Evolutionary conservation across 2,329 filamentous ascomycete species (phyloP), one percentile per base, ranked within the genome.

Genomic region (Zasmidium cellare): DNA sequence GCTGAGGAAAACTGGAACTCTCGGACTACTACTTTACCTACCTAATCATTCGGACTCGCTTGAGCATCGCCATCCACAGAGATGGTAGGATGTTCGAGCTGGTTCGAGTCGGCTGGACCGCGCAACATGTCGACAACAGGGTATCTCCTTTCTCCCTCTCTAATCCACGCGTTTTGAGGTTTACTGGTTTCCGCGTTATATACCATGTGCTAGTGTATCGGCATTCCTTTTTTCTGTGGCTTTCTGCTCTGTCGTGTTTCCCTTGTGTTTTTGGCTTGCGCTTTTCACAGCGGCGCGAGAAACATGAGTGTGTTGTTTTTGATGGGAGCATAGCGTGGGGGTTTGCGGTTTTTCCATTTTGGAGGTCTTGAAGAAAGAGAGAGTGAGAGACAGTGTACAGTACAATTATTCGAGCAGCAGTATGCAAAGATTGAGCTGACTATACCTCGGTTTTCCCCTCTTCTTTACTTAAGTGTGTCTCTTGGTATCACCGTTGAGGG

Each of bases 131-230:
- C 48, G 44, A 53, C 23, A 35, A 48, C 35, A 25, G 20, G 23
- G 48, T 19, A 11, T 20, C 46, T 19, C 53, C 46, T 22, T 28
- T 45, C 20, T 48, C 59, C 61, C 51, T 61, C 55, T 24, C 18
- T 28, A 28, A 50, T 50, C 56, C 31, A 12, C 47, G 16, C 19
- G 51, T 51, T 50, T 51, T 60, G 50, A 31, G 16, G 31, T 47
- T 50, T 41, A 56, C 48, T 55, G 51, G 24, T 60, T 60, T 53
- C 20, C 48, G 25, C 53, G 60, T 60, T 60, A 58, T 61, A 65
- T 65, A 65, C 63, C 63, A 65, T 65, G 63, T 65, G 25, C 25
- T 60, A 61, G 59, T 64, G 59, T 61, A 64, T 60, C 61, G 55
- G 61, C 61, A 64, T 63, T 44, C 47, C 47, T 48, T 44, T 44